These are phyloP conservation scores for Colletotrichum coccodes DNA, from an alignment of 2,329 filamentous ascomycete genomes.

Conservation along the genomic window DNA sequence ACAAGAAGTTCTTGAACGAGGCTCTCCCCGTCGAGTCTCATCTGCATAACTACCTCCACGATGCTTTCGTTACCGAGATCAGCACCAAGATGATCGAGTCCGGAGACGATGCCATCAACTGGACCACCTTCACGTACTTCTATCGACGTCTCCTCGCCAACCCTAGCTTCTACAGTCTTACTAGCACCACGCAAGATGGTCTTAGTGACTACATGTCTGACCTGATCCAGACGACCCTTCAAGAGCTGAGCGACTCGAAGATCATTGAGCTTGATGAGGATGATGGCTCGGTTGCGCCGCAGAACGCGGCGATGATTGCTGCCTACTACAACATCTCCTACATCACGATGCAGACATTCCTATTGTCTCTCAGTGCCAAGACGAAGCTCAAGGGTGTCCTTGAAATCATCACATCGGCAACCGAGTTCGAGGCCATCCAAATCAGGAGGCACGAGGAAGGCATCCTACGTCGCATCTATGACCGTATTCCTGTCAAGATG, in stretches of 20 bases:
- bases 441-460: constrained; percentile 92
- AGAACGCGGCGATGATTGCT: constrained; percentile 97
- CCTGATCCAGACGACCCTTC: constrained; percentile 90
- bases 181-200: constrained; percentile 88
- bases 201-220: constrained; percentile 96
- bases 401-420: constrained; percentile 96
- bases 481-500: constrained; percentile 96
- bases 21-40: constrained; percentile 96
- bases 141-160: constrained; percentile 95
- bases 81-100: constrained; percentile 96
- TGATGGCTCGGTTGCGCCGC: constrained; percentile 86
- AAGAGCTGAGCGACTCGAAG: constrained; percentile 90
- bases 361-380: constrained; percentile 86
- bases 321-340: constrained; percentile 99
- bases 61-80: constrained; percentile 96
- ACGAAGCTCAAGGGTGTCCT: constrained; percentile 97
- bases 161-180: constrained; percentile 93
- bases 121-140: constrained; percentile 98
- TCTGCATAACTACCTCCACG: constrained; percentile 89
- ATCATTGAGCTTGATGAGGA: constrained; percentile 96
- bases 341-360: constrained; percentile 98
- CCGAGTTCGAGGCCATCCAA: constrained; percentile 95
- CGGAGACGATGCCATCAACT: constrained; percentile 96
- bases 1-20: constrained; percentile 98
- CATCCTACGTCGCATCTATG: constrained; percentile 90